Evolutionary conservation across 2,329 filamentous ascomycete species (phyloP), one percentile per base, ranked within the genome.

Genomic region (Colletotrichum horii): DNA sequence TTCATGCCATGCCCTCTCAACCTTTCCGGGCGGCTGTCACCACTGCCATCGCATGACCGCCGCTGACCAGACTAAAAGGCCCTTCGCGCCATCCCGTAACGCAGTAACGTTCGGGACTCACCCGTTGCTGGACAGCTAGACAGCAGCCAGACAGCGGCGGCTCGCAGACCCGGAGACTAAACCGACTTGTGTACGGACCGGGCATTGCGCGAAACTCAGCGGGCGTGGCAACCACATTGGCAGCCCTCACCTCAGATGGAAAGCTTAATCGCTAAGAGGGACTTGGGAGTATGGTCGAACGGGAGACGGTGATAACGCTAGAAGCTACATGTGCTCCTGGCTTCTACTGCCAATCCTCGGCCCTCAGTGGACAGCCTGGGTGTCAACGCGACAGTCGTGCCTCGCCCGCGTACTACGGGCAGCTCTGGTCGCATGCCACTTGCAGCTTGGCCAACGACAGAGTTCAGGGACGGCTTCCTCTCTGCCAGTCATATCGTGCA

Each of bases 201-300:
- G 70, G 70, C 74, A 73, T 69, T 75, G 70, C 70, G 64, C 58
- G 56, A 75, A 73, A 68, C 73, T 55, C 38, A 66, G 64, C 56
- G 64, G 74, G 70, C 64, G 74, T 68, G 65, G 58, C 65, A 61
- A 52, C 56, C 61, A 70, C 68, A 67, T 22, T 43, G 68, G 28
- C 55, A 55, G 56, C 58, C 48, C 48, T 56, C 70, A 60, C 62
- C 61, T 75, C 69, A 48, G 55, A 65, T 65, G 70, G 43, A 75
- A 75, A 75, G 70, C 64, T 73, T 75, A 67, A 75, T 65, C 24
- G 62, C 26, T 19, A 58, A 55, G 24, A 28, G 64, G 62, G 34
- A 48, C 64, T 62, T 24, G n/a, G 58, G 30, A 64, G 24, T 16
- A n/a, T 30, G 52, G 36, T 60, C 26, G 22, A 30, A 60, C 62